A percentile compares a stretch with the other conserved stretches of the same genome.
Evolutionary conservation across 306 rosid species (phyloP).

Genomic region (Dicorynia guianensis): DNA sequence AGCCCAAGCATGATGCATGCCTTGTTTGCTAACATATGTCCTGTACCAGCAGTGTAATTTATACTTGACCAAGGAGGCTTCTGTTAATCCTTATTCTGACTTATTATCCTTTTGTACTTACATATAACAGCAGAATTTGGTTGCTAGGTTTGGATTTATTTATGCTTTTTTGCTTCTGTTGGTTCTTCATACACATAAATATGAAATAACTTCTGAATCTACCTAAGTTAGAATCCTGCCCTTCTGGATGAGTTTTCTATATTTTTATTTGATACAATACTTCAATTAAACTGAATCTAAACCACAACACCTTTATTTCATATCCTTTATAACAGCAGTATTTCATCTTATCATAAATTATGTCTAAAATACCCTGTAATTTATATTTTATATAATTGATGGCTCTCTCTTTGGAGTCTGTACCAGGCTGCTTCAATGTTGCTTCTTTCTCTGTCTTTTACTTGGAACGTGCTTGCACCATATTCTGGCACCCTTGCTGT

Average conservation of each 20-base stretch:
- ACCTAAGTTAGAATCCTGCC: neutral
- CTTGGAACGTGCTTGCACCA: slow-evolving; percentile 81
- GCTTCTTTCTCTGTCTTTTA: slow-evolving; percentile 76
- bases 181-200: neutral
- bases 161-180: neutral
- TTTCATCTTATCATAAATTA: neutral
- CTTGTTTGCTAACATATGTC: too few relatives aligned
- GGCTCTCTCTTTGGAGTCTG: neutral
- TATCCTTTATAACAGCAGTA: neutral
- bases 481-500: slow-evolving; percentile 82
- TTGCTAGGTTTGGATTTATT: neutral
- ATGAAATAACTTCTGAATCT: neutral
- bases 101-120: neutral
- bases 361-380: neutral
- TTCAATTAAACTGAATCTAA: slow-evolving; percentile 13
- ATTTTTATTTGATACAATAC: slow-evolving; percentile 2
- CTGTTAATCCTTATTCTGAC: neutral
- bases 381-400: neutral
- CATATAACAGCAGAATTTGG: neutral
- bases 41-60: too few relatives aligned
- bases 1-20: too few relatives aligned
- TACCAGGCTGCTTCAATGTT: slow-evolving; percentile 87
- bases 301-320: neutral
- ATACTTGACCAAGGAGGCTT: neutral
- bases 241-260: neutral